These are phyloP conservation scores for Magnusiomyces suaveolens DNA, from an alignment of 1,139 yeast genomes.

Conservation along the genomic window DNA sequence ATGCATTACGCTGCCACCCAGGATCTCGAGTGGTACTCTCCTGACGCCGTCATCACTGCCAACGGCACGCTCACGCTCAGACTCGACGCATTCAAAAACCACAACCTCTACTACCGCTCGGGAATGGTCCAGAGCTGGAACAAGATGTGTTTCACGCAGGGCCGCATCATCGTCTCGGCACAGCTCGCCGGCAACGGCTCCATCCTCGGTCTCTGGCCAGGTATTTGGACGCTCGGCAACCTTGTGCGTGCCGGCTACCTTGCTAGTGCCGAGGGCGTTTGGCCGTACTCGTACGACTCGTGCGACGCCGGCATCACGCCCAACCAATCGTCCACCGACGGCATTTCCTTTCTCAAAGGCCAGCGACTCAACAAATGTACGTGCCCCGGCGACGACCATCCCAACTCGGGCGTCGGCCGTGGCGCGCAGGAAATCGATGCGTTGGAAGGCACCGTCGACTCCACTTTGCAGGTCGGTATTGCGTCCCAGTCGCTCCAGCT, in stretches of 20 bases:
- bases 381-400: slow-evolving; percentile 69
- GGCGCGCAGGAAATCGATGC: slow-evolving; percentile 90
- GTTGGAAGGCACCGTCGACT: slow-evolving; percentile 58
- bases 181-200: slow-evolving; percentile 62
- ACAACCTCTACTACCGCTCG: slow-evolving; percentile 63
- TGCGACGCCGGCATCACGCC: slow-evolving; percentile 88
- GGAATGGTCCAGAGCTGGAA: slow-evolving; percentile 88
- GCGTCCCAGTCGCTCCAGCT: slow-evolving; percentile 77
- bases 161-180: slow-evolving; percentile 59
- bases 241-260: slow-evolving; percentile 74
- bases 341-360: slow-evolving; percentile 69
- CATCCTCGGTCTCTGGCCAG: slow-evolving; percentile 79
- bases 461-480: slow-evolving; percentile 40
- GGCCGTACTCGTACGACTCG: slow-evolving; percentile 77
- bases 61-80: slow-evolving; percentile 57
- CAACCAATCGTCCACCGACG: slow-evolving; percentile 77
- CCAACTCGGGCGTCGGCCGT: slow-evolving; percentile 68
- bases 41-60: slow-evolving; percentile 64
- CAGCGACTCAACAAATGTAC: slow-evolving; percentile 62
- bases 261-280: slow-evolving; percentile 73
- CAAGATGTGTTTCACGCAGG: slow-evolving; percentile 70
- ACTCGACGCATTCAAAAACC: slow-evolving; percentile 66
- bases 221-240: slow-evolving; percentile 82
- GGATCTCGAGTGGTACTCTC: slow-evolving; percentile 83
- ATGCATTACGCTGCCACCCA: slow-evolving; percentile 68